Evolutionary conservation across 495 filamentous ascomycete species (phyloP).

Genomic region (Podospora pseudopauciseta): DNA sequence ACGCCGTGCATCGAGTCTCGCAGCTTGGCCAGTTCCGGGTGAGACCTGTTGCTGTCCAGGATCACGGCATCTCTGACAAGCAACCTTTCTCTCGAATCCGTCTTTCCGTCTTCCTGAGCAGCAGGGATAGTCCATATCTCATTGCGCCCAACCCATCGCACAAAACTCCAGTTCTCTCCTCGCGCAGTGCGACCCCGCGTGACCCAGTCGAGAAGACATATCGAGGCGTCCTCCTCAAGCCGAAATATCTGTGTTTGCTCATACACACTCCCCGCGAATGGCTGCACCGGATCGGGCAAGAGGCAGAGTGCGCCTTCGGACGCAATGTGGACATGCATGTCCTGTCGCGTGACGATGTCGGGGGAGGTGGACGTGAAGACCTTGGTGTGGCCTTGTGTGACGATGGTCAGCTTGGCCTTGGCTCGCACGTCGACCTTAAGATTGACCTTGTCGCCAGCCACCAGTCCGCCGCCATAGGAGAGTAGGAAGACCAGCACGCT

Average conservation of each 20-base stretch:
- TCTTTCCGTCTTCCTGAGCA: neutral
- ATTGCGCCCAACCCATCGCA: constrained; percentile 73
- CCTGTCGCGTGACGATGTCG: constrained; percentile 63
- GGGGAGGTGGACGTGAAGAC: constrained; percentile 73
- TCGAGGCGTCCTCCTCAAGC: constrained; percentile 53
- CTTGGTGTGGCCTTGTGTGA: constrained; percentile 94
- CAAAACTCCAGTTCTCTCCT: constrained; percentile 86
- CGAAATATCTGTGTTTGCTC: constrained; percentile 76
- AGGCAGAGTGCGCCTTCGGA: constrained; percentile 70
- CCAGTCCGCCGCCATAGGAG: constrained; percentile 90
- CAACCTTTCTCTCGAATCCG: constrained; percentile 50
- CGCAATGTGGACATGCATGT: constrained; percentile 58
- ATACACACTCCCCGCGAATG: constrained; percentile 75
- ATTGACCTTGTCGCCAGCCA: constrained; percentile 77
- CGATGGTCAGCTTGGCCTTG: constrained; percentile 68
- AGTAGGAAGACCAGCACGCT: constrained; percentile 78
- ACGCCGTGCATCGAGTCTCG: constrained; percentile 59
- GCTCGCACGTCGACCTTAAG: constrained; percentile 64
- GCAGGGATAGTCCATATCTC: constrained; percentile 64
- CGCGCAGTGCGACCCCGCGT: constrained; percentile 78
- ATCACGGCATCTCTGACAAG: constrained; percentile 79
- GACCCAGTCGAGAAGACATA: constrained; percentile 92
- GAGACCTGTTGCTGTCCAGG: constrained; percentile 53
- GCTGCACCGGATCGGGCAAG: constrained; percentile 91
- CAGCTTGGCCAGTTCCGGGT: constrained; percentile 40